Base-by-base conservation (phyloP, 108 stramenopile species). In the Thalassiosira profunda region DNA sequence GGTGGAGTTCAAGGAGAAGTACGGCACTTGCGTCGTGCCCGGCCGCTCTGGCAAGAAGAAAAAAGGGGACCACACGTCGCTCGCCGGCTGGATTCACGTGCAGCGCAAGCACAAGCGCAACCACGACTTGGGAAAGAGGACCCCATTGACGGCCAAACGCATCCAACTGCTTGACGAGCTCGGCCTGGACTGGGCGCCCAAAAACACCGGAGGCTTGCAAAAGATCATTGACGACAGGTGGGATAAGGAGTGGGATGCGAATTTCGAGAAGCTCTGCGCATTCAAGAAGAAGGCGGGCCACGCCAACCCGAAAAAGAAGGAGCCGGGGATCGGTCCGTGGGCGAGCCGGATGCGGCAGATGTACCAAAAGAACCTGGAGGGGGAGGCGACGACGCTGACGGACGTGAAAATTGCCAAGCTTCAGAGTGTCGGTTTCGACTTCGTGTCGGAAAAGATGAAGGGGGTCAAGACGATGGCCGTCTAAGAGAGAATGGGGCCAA, bases 151-250 rank as follows among this genome's bases (percentile, higher is more conserved):
- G 5, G 56, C 56, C 40, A 84, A 91, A 25, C 73, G 90, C 15
- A 88, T 91, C 49, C 72, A 80, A 15, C 69, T 86, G 10, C 55
- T 90, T n/a, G 74, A 87, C 37, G 65, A 68, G 17, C 21, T 90
- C 25, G 83, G 83, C 4, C 86, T 91, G 41, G 84, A 82, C 25
- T 91, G 90, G 90, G 10, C 18, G 14, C 62, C 62, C 25, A 47
- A 33, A n/a, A 23, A 63, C 17, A 48, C 62, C 1, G 62, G 62
- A 14, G 62, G 41, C 0, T 35, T 63, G 6, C 24, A 31, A 17
- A 47, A 31, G 37, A 29, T 63, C 46, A 46, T 18, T 20, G 33
- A 44, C 3, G 26, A 18, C 4, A 34, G 36, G 10, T 24, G 23
- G n/a, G 48, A 49, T 35, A 34, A 49, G 51, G 42, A 60, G 38